These are phyloP conservation scores for Gomphus sp. DNA, from an alignment of 1,284 basidiomycete species.

Conservation along the genomic window DNA sequence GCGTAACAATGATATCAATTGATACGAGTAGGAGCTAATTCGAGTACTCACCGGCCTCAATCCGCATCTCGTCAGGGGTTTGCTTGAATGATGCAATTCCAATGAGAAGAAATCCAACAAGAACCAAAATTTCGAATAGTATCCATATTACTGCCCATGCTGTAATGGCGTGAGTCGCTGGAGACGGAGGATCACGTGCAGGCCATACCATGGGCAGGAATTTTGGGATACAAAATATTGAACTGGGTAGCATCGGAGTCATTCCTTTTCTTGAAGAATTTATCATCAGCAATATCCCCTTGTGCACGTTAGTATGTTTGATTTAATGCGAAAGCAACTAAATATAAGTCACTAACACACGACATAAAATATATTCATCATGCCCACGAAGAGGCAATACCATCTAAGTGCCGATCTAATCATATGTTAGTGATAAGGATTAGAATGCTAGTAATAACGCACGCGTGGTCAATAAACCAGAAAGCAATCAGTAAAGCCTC, in stretches of 20 bases:
- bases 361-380: constrained; percentile 47
- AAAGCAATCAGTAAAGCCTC: constrained; percentile 73
- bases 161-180: constrained; percentile 18
- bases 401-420: constrained; percentile 56
- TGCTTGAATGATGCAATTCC: constrained; percentile 67
- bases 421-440: constrained; percentile 1
- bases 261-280: constrained; percentile 78
- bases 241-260: constrained; percentile 80
- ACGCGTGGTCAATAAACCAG: constrained; percentile 74
- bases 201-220: constrained; percentile 54
- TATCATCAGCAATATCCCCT: constrained; percentile 82
- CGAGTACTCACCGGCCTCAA: constrained; percentile 27
- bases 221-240: constrained; percentile 52
- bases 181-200: constrained; percentile 7
- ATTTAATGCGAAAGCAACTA: constrained; percentile 5
- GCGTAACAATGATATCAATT: background rate
- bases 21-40: too few species aligned
- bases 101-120: constrained; percentile 61
- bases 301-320: background rate
- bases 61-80: constrained; percentile 27
- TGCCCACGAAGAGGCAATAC: constrained; percentile 75
- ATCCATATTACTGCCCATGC: constrained; percentile 75
- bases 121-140: constrained; percentile 53
- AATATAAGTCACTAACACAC: constrained; percentile 35
- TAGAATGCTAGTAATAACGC: constrained; percentile 2